Base-by-base conservation (phyloP, 495 filamentous ascomycete genomes). In the Rostrohypoxylon terebratum region DNA sequence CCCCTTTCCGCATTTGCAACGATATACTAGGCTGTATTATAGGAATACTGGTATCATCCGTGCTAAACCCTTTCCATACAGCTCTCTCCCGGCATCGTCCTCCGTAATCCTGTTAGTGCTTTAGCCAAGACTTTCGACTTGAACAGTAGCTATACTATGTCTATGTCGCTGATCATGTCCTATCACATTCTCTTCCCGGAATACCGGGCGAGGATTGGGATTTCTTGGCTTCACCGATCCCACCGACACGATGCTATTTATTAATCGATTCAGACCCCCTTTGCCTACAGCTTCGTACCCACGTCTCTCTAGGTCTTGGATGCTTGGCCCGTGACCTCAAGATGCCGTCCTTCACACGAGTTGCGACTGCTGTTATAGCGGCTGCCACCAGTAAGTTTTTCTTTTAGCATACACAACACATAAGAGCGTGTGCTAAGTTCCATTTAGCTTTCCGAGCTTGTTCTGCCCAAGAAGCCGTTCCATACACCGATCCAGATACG, bases 401-500 rank as follows among this genome's bases (percentile, higher is more conserved):
- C 66, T 38, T 45, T 58, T 34, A 11, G 10, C 4, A 14, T 42
- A 7, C 16, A 54, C 53, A 16, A 42, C 16, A 38, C 20, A 21
- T 11, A 28, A 51, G 11, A 44, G 53, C 34, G 38, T 16, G n/a
- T 31, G 20, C 75, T 77, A 31, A 77, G 62, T 45, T 8, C 4
- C 25, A 42, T 4, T 14, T 23, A 77, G 75, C 70, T 59, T 45
- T 76, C 57, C 63, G 69, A 60, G 59, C 66, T 59, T 72, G 72
- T 48, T 60, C 73, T 53, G 77, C 74, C 67, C 74, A 76, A 66
- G 74, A 71, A 0, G 63, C 73, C 3, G 66, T 73, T 25, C 58
- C 71, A 1, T 84, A 84, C 68, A 83, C 76, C 14, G 83, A 86
- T 47, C 67, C 78, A 4, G 71, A 69, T 8, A 82, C 78, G 36